Conservation (phyloP, 345 rosid species). For the Iberis pinnata region DNA sequence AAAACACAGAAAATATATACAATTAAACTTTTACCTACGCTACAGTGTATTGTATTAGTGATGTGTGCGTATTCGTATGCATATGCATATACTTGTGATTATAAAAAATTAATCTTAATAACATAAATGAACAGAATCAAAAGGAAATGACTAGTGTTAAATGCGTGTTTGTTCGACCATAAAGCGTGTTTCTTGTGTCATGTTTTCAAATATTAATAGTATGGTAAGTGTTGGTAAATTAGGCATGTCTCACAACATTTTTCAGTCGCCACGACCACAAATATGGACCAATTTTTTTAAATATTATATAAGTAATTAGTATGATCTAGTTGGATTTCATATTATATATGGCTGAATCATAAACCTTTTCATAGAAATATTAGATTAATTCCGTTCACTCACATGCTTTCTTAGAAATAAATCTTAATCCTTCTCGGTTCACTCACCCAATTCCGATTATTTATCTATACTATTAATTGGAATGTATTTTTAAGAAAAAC, state of each 20-base stretch:
- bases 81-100: background rate
- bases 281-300: background rate
- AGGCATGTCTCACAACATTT: conserved; percentile 24
- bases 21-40: too few species aligned
- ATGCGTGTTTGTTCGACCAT: background rate
- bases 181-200: background rate
- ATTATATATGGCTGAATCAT: conserved; percentile 14
- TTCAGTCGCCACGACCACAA: conserved; percentile 20
- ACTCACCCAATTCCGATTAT: background rate
- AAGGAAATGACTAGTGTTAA: conserved; percentile 16
- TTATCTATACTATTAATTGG: too few species aligned
- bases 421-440: background rate
- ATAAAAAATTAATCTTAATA: background rate
- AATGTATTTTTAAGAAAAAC: too few species aligned
- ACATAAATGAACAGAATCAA: conserved; percentile 21
- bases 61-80: conserved; percentile 21
- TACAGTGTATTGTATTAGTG: conserved; percentile 4
- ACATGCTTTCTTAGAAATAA: conserved; percentile 10
- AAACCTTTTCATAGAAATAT: background rate
- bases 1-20: background rate
- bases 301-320: background rate
- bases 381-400: conserved; percentile 22
- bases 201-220: background rate
- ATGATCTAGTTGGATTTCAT: background rate
- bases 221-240: conserved; percentile 15